Evolutionary conservation across 73 alveolate genomes (phyloP).

Genomic region (Breviolum minutum): DNA sequence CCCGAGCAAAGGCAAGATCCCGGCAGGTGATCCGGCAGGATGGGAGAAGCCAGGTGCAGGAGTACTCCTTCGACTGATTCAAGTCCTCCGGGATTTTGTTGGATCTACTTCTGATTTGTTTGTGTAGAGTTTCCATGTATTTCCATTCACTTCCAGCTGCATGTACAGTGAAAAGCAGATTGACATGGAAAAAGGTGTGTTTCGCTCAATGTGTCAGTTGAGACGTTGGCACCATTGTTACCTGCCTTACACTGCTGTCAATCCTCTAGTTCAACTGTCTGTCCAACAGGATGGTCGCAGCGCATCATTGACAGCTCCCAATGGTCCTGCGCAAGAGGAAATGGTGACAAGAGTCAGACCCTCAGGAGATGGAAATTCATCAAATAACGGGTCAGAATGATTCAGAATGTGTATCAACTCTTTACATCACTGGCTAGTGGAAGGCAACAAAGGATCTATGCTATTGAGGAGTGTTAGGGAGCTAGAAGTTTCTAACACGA

Average conservation of each 20-base stretch:
- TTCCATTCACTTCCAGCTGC: background rate
- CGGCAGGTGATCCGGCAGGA: background rate
- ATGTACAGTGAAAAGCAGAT: no score
- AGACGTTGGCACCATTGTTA: no score
- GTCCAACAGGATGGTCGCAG: constrained; percentile 87
- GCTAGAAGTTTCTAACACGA: no score
- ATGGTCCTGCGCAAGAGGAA: constrained; percentile 94
- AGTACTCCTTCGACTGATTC: background rate
- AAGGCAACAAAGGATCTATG: background rate
- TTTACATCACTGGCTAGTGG: background rate
- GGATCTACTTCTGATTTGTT: no score
- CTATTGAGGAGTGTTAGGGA: background rate
- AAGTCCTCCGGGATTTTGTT: background rate
- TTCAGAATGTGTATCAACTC: background rate
- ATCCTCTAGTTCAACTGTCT: no score
- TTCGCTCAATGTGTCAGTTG: no score
- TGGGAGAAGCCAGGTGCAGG: background rate
- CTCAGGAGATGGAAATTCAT: background rate
- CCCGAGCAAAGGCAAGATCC: background rate
- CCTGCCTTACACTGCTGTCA: no score
- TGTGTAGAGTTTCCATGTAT: no score
- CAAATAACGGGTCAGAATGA: background rate
- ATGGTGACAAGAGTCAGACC: constrained; percentile 58
- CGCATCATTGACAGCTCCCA: constrained; percentile 90
- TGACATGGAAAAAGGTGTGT: background rate